Conservation (phyloP, 2,329 filamentous ascomycete genomes). For the Achaetomium macrosporum region DNA sequence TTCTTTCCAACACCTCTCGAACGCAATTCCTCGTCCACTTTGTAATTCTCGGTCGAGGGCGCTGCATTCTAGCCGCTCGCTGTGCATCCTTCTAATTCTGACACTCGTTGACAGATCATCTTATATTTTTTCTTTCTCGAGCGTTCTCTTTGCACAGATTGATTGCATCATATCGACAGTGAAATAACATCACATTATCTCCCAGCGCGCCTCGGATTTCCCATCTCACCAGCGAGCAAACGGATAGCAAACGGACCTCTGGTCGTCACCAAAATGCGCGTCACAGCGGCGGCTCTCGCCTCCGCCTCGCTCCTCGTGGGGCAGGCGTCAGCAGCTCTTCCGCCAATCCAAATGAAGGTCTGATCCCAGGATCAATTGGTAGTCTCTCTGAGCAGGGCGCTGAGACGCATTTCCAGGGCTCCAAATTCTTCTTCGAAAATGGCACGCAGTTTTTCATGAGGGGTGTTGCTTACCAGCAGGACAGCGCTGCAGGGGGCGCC, state of each 20-base stretch:
- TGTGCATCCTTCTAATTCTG: constrained; percentile 14
- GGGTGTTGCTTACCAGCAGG: constrained; percentile 93
- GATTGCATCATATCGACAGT: too few species aligned
- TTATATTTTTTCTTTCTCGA: neutral
- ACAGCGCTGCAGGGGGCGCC: constrained; percentile 52
- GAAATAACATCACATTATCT: too few species aligned
- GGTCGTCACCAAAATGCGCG: constrained; percentile 19
- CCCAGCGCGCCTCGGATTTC: too few species aligned
- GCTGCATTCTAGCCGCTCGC: constrained; percentile 7
- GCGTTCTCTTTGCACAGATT: neutral
- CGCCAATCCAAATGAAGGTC: constrained; percentile 64
- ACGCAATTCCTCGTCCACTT: constrained; percentile 5
- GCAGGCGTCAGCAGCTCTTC: constrained; percentile 39
- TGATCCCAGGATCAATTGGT: constrained; percentile 25
- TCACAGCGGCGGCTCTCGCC: constrained; percentile 32
- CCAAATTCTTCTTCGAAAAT: constrained; percentile 75
- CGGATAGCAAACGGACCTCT: too few species aligned
- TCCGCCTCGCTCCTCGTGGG: constrained; percentile 32
- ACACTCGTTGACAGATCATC: constrained; percentile 18
- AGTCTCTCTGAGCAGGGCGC: neutral
- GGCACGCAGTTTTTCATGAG: constrained; percentile 69
- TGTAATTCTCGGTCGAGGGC: constrained; percentile 8
- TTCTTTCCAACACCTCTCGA: neutral
- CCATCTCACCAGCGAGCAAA: too few species aligned
- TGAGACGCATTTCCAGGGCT: constrained; percentile 24